These are phyloP conservation scores for Chenopodium berlandieri DNA, from an alignment of 148 eudicot species.

Conservation along the genomic window DNA sequence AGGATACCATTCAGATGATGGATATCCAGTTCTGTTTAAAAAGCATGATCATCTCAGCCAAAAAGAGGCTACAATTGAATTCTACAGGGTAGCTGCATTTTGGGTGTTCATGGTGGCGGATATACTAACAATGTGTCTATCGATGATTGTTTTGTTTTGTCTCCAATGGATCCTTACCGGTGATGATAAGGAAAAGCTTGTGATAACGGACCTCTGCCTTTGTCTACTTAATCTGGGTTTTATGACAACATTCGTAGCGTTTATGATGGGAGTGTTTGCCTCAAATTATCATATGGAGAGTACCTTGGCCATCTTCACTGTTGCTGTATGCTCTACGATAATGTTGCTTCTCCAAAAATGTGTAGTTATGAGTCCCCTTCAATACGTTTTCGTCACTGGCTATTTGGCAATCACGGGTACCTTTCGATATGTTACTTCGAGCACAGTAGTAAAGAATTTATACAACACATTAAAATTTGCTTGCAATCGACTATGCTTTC, in stretches of 20 bases:
- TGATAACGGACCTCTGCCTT: neutral
- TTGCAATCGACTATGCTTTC: no score
- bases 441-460: no score
- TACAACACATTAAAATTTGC: no score
- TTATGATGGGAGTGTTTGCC: slow-evolving; percentile 23
- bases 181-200: neutral
- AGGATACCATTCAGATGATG: neutral
- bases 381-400: neutral
- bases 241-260: neutral
- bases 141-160: slow-evolving; percentile 11
- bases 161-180: slow-evolving; percentile 10
- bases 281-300: neutral
- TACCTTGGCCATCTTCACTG: neutral
- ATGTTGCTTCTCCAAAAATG: neutral
- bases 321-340: neutral
- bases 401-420: no score
- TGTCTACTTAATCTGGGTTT: neutral
- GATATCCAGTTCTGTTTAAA: neutral
- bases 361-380: neutral
- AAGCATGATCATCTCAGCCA: no score
- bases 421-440: no score
- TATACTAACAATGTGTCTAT: slow-evolving; percentile 9
- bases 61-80: no score
- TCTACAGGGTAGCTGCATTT: neutral
- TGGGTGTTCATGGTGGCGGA: slow-evolving; percentile 17